Percentiles rank a stretch among this genome's conserved stretches.
phyloP scores from a whole-genome alignment of 116 monocot species.

The Thalassia testudinum region DNA sequence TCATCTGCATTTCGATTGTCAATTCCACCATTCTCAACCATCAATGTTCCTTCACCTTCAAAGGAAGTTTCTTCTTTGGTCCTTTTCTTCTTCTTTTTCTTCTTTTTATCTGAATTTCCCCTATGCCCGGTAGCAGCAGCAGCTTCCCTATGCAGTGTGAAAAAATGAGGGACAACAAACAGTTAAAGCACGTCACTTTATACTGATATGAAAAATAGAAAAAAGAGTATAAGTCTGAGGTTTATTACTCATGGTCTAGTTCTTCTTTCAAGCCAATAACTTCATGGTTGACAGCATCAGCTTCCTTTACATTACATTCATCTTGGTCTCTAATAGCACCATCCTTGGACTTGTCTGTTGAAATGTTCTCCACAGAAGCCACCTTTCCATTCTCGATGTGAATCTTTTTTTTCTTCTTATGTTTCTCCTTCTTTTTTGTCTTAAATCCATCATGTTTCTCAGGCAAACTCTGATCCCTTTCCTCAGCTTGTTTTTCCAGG shows the following conservation, averaged over 20 bases:
- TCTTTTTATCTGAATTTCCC: constrained; percentile 22
- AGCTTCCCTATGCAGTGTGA: background rate
- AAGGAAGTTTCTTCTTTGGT: constrained; percentile 9
- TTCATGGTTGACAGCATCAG: background rate
- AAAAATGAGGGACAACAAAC: too few relatives aligned
- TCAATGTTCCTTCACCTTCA: constrained; percentile 1
- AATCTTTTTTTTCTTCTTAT: constrained; percentile 17
- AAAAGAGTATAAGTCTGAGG: background rate
- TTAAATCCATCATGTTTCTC: background rate
- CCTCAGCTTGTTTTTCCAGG: background rate
- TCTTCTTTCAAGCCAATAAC: background rate
- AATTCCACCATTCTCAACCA: background rate
- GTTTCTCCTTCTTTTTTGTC: constrained; percentile 14
- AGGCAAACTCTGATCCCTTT: background rate
- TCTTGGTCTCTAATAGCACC: background rate
- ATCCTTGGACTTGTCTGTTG: constrained; percentile 1
- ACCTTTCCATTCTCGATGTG: background rate
- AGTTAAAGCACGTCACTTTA: too few relatives aligned
- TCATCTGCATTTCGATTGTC: background rate
- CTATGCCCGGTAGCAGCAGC: background rate
- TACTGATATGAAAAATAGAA: too few relatives aligned
- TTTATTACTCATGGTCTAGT: background rate
- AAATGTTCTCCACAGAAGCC: background rate
- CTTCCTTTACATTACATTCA: background rate
- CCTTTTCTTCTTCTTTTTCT: constrained; percentile 28